Base-by-base conservation (phyloP, 371 early-diverging fungal genomes). In the Coemansia sp. region DNA sequence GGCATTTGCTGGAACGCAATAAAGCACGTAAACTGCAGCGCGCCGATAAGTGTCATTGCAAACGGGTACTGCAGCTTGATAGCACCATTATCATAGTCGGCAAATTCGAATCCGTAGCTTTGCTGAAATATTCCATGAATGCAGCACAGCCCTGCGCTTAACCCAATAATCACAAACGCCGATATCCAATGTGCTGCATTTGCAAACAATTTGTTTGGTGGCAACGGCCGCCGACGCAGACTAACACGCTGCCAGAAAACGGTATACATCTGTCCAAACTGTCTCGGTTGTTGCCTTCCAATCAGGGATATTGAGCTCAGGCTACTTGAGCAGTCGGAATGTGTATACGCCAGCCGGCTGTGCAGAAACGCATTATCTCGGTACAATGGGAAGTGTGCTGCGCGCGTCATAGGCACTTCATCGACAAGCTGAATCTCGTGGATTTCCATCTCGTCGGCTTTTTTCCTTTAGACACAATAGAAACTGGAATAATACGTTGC, bases 301-400 rank as follows among this genome's bases (percentile, higher is more conserved):
- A 3, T 40, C 20, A 30, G 5, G 13, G 55, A 55, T 8, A 55
- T 31, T 4, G 55, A 55, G 9, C 55, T 55, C n/a, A 39, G 55
- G 40, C 55, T 55, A 13, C 55, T 55, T 1, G 55, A 55, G 40
- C 40, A 55, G 30, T 55, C 55, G 1, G 55, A 55, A 30, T 38
- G 31, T 7, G 55, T 20, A 20, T 31, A 55, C 16, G 40, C 55
- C 14, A 55, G 20, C 5, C 55, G 55, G 7, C 6, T 55, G 10
- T 55, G 55, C 41, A 55, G 30, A 30, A 8, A 40, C 31, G 55
- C 20, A 16, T 55, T 5, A 4, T 30, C 40, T 38, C 55, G 39
- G 40, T 55, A 26, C 7, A 40, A 40, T 26, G 53, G 16, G n/a
- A 31, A 52, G 14, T 52, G 20, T 36, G 36, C 10, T 50, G 51